A percentile compares a stretch with the other conserved stretches of the same genome.
These are phyloP conservation scores for Pterocarpus santalinus DNA, from an alignment of 306 rosid species.

Conservation along the genomic window DNA sequence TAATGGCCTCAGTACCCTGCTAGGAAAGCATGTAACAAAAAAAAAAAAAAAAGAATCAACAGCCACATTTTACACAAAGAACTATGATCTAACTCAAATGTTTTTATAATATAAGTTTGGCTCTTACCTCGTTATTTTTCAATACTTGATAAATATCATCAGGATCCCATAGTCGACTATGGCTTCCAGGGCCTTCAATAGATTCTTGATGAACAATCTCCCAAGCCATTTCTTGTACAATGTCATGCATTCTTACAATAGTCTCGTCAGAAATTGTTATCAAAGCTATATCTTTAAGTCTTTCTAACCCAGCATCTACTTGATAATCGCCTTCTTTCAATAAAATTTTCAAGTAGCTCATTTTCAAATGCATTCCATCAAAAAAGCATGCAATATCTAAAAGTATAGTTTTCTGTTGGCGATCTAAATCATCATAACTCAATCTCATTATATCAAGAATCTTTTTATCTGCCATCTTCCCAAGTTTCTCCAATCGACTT, in stretches of 20 bases:
- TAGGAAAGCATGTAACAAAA: too few species aligned
- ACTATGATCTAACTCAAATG: background rate
- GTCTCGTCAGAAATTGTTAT: background rate
- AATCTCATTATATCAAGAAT: background rate
- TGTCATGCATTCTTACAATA: conserved; percentile 25
- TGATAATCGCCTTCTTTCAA: background rate
- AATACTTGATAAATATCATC: conserved; percentile 20
- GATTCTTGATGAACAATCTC: conserved; percentile 42
- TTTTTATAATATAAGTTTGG: background rate
- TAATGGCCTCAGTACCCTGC: conserved; percentile 45
- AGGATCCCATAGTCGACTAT: background rate
- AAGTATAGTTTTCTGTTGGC: conserved; percentile 13
- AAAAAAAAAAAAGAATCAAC: background rate
- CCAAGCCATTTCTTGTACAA: conserved; percentile 44
- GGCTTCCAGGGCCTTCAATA: background rate
- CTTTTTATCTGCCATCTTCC: background rate
- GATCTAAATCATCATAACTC: conserved; percentile 20
- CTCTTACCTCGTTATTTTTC: conserved; percentile 23
- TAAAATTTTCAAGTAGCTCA: background rate
- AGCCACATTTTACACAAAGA: background rate
- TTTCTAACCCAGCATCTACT: conserved; percentile 17
- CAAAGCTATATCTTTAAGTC: conserved; percentile 33
- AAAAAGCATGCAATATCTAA: conserved; percentile 47
- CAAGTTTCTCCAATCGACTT: background rate
- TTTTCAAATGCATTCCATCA: background rate